phyloP scores from a whole-genome alignment of 2,329 filamentous ascomycete genomes.

The Colletotrichum euphorbiae region DNA sequence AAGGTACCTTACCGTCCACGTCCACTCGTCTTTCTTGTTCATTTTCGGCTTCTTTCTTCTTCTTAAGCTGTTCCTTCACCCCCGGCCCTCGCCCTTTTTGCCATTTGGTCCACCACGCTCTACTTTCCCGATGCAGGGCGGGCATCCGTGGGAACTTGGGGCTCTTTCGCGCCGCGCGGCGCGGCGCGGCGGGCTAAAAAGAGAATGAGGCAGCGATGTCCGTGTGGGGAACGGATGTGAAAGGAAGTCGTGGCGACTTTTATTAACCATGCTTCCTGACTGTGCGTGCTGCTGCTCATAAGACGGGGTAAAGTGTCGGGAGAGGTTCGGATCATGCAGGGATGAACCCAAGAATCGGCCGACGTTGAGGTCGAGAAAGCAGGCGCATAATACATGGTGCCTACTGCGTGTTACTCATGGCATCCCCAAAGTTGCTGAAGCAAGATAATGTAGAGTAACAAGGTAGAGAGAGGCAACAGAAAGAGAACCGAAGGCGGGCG shows the following conservation, averaged over 20 bases:
- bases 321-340: constrained; percentile 12
- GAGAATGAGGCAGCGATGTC: constrained; percentile 19
- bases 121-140: constrained; percentile 25
- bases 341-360: not conserved
- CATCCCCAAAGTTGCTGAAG: not conserved
- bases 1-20: not conserved
- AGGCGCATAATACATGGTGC: not conserved
- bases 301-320: constrained; percentile 21
- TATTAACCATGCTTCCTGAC: not conserved
- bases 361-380: not conserved
- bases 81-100: not conserved
- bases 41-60: constrained; percentile 5
- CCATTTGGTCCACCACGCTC: constrained; percentile 4
- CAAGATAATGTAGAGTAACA: too few relatives aligned
- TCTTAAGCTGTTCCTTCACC: not conserved
- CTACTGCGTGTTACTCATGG: not conserved
- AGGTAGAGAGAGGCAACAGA: too few relatives aligned
- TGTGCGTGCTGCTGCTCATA: not conserved
- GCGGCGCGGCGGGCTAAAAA: not conserved
- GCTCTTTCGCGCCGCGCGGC: too few relatives aligned
- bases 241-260: not conserved
- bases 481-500: not conserved
- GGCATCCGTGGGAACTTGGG: constrained; percentile 4
- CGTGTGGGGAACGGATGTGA: not conserved
- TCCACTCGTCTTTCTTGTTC: not conserved